Percentiles rank a stretch among this genome's conserved stretches.
These are phyloP conservation scores for Capsella rubella DNA, from an alignment of 441 rosid species.

Conservation along the genomic window DNA sequence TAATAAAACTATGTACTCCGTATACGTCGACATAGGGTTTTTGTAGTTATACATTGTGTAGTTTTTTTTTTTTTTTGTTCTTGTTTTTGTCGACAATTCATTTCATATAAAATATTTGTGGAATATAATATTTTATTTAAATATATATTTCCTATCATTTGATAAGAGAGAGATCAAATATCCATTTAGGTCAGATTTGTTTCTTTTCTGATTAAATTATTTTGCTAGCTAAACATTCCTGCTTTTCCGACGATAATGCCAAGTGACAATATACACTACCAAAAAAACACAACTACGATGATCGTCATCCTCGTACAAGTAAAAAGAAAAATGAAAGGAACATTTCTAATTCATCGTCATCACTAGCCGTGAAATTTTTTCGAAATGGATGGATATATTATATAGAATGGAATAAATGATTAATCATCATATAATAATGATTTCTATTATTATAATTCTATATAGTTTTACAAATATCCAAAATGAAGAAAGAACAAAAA, in stretches of 20 bases:
- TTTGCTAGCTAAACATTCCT: not conserved
- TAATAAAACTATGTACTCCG: too few species aligned
- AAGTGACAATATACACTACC: not conserved
- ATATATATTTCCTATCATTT: too few species aligned
- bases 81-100: too few species aligned
- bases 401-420: not conserved
- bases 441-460: conserved; percentile 7
- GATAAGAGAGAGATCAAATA: too few species aligned
- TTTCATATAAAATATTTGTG: too few species aligned
- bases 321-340: not conserved
- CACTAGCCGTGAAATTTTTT: not conserved
- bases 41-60: too few species aligned
- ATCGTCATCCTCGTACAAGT: not conserved
- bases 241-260: not conserved
- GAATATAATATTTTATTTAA: too few species aligned
- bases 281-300: not conserved
- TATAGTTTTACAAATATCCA: conserved; percentile 13
- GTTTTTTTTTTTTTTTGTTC: too few species aligned
- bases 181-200: too few species aligned
- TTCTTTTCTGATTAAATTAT: not conserved
- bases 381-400: too few species aligned
- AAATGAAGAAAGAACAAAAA: not conserved
- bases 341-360: not conserved
- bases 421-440: not conserved
- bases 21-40: too few species aligned